Evolutionary conservation across 352 stramenopile genomes (phyloP), one percentile per base, ranked within the genome.

Genomic region (Globisporangium heterothallicum): DNA sequence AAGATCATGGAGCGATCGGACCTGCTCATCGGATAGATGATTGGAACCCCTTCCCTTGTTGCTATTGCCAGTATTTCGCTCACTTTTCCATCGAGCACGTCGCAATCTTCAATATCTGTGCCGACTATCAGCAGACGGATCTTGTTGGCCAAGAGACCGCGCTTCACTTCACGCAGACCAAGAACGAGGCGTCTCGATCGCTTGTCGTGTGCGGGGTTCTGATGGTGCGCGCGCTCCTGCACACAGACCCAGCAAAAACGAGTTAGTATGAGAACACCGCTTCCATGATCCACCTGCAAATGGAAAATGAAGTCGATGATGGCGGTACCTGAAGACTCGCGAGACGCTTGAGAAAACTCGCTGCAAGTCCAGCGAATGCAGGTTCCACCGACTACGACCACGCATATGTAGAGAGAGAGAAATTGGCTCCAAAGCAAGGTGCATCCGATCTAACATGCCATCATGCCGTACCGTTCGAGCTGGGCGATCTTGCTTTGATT

Each of bases 121-220:
- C 38, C 47, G 6, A 56, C 32, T 13, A 61, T 16, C 27, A 61
- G 25, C n/a, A 61, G 26, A 2, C 18, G 30, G 34, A 56, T 49
- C 34, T 61, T 61, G 2, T 35, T 42, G n/a, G 32, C 21, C 2
- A 41, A 13, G 12, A 61, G 13, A 2, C 47, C 40, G 1, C 55
- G 55, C 10, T 22, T 47, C 40, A 61, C 47, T 38, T 61, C 55
- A 42, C 51, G 46, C 27, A 61, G 46, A 19, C 55, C 55, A 12
- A 61, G 40, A 16, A 61, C 55, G 40, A 61, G 41, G 1, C 55
- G 55, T 21, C 40, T 35, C 29, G 55, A 56, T 13, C 55, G 55
- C 30, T 61, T 61, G 26, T 49, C 49, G 14, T 56, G 47, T 24
- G 46, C 6, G 12, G 55, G 29, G 10, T 55, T 47, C 18, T 52